Evolutionary conservation across 2,329 filamentous ascomycete species (phyloP), one percentile per base, ranked within the genome.

Genomic region (Pestalotiopsis fici): DNA sequence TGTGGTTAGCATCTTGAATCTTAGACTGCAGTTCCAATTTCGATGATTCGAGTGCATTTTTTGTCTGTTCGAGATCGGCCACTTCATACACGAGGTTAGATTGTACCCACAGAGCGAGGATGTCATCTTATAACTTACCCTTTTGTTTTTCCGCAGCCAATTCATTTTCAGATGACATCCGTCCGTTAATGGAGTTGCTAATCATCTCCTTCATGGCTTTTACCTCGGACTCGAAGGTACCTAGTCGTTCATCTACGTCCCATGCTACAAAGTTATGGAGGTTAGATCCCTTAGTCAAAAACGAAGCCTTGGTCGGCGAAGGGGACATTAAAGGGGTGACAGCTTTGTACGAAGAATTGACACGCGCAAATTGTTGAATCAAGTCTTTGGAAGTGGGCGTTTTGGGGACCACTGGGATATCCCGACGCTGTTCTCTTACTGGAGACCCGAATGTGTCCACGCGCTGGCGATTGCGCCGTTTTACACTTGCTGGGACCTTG

Each of bases 201-300:
- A 98, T 89, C 70, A 92, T 90, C 67, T 91, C 86, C 74, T 91
- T 91, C 69, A 98, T 84, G 68, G 87, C 84, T 60, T 87, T 86
- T 76, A 94, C 94, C 74, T 95, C 86, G 21, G 85, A 83, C 74
- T 97, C 93, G 81, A 98, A 91, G 68, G 90, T 87, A 70, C 90
- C 90, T 72, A 98, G 87, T 71, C 91, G 89, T 69, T 88, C 88
- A 73, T 94, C 91, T 71, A 94, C 89, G 77, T 98, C 94, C 87
- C 91, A 95, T 74, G 87, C 92, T 93, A 87, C 70, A 80, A 83
- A 88, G 39, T 77, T 79, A 73, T 83, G 85, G 71, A 87, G 81
- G 86, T 93, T 91, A 90, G 94, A 93, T 84, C 90, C 82, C 82
- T 90, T 92, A 71, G 87, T 91, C 74, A 95, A 83, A 83, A 86